A percentile compares a stretch with the other conserved stretches of the same genome.
phyloP scores from a whole-genome alignment of 2,329 filamentous ascomycete genomes.

The Diaporthe citri region DNA sequence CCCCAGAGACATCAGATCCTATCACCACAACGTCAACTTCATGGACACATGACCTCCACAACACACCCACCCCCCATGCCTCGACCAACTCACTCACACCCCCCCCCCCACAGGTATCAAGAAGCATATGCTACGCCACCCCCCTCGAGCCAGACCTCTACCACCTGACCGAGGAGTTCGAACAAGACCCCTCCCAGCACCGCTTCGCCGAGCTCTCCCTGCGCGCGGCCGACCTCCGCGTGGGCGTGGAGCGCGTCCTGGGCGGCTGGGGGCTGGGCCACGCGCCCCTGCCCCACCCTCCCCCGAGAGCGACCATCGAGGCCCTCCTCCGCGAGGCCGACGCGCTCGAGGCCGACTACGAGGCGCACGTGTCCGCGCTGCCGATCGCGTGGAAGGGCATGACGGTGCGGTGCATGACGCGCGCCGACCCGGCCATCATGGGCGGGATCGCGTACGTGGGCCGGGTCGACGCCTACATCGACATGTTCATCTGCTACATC shows the following conservation, averaged over 20 bases:
- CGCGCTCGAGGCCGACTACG: slow-evolving; percentile 40
- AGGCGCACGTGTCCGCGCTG: slow-evolving; percentile 12
- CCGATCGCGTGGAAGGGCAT: slow-evolving; percentile 39
- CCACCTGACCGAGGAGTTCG: slow-evolving; percentile 33
- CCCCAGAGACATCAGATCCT: background rate
- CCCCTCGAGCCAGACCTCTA: slow-evolving; percentile 38
- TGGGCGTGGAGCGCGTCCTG: slow-evolving; percentile 34
- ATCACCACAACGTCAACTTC: background rate
- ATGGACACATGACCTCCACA: too few species aligned
- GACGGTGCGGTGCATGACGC: slow-evolving; percentile 34
- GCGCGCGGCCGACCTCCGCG: slow-evolving; percentile 38
- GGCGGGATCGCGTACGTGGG: slow-evolving; percentile 34
- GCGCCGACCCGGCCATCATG: slow-evolving; percentile 32
- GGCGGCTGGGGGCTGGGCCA: slow-evolving; percentile 38
- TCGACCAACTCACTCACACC: background rate
- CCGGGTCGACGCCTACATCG: slow-evolving; percentile 38
- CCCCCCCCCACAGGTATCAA: slow-evolving; percentile 7
- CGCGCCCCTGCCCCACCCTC: background rate
- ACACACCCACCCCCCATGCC: too few species aligned
- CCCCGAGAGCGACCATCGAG: slow-evolving; percentile 26
- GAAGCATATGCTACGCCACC: slow-evolving; percentile 39
- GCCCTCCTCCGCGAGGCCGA: slow-evolving; percentile 32
- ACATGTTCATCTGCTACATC: slow-evolving; percentile 40
- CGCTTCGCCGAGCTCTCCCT: slow-evolving; percentile 40
- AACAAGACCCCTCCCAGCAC: slow-evolving; percentile 33